Percentiles rank a stretch among this genome's conserved stretches.
These are phyloP conservation scores for Phytophthora kernoviae DNA, from an alignment of 352 stramenopile genomes.

Conservation along the genomic window DNA sequence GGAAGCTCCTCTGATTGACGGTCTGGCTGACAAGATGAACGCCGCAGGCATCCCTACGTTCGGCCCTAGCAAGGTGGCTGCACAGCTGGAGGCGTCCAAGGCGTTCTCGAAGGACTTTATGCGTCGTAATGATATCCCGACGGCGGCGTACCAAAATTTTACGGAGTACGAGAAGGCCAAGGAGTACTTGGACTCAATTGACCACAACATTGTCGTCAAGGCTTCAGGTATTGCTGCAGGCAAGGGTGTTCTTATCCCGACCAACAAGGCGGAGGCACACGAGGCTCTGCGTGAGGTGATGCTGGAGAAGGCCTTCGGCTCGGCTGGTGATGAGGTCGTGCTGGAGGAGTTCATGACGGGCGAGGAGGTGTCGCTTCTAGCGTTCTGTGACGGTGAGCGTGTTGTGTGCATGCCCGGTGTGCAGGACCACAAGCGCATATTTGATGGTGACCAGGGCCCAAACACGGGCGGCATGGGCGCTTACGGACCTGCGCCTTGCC, in stretches of 20 bases:
- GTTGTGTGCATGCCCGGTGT: slow-evolving; percentile 96
- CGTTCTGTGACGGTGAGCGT: slow-evolving; percentile 97
- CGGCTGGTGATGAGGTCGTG: slow-evolving; percentile 96
- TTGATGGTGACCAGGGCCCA: slow-evolving; percentile 96
- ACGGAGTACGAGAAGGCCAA: slow-evolving; percentile 91
- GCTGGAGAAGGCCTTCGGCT: slow-evolving; percentile 96
- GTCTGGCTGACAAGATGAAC: slow-evolving; percentile 95
- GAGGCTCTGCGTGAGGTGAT: slow-evolving; percentile 97
- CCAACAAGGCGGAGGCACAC: slow-evolving; percentile 92
- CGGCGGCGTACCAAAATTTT: slow-evolving; percentile 97
- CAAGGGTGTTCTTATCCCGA: slow-evolving; percentile 98
- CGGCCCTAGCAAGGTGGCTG: slow-evolving; percentile 94
- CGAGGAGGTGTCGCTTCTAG: slow-evolving; percentile 97
- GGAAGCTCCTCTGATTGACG: slow-evolving; percentile 96
- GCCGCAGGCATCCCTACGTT: slow-evolving; percentile 94
- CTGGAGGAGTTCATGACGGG: slow-evolving; percentile 99
- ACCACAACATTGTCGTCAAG: slow-evolving; percentile 98
- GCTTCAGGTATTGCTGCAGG: slow-evolving; percentile 99
- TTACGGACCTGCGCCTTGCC: slow-evolving; percentile 96
- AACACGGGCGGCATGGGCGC: slow-evolving; percentile 99
- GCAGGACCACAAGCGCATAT: slow-evolving; percentile 99
- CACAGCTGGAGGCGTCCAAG: slow-evolving; percentile 98
- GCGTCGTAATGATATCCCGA: slow-evolving; percentile 96
- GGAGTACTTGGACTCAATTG: slow-evolving; percentile 93
- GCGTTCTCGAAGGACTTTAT: slow-evolving; percentile 99